Percentiles rank a stretch among this genome's conserved stretches.
Evolutionary conservation across 495 filamentous ascomycete genomes (phyloP).

Genomic region (Lophium mytilinum): DNA sequence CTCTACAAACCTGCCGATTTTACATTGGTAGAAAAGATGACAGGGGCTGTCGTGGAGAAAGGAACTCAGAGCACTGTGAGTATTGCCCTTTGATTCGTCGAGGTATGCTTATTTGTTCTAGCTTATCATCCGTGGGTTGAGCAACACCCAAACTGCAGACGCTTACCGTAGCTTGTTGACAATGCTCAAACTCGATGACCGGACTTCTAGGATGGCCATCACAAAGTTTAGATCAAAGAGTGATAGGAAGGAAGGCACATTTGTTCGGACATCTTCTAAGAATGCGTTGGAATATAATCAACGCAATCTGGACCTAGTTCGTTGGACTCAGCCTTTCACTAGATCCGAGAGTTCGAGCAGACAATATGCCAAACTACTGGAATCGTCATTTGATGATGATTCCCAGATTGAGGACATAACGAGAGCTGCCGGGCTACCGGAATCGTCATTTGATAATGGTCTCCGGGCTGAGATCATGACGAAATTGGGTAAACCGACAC

Average conservation of each 20-base stretch:
- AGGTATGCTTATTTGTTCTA: neutral
- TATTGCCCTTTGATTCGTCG: neutral
- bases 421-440: neutral
- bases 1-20: constrained; percentile 1
- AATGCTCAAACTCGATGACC: constrained; percentile 5
- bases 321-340: constrained; percentile 8
- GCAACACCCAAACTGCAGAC: constrained; percentile 7
- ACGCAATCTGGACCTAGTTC: constrained; percentile 5
- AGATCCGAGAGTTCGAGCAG: neutral
- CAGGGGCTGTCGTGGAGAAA: constrained; percentile 3
- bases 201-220: neutral
- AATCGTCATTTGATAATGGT: neutral
- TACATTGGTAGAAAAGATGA: constrained; percentile 1
- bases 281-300: constrained; percentile 6
- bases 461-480: neutral
- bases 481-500: neutral
- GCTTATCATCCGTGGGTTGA: constrained; percentile 11
- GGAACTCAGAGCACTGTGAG: neutral
- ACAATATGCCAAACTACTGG: neutral
- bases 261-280: constrained; percentile 4
- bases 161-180: constrained; percentile 14
- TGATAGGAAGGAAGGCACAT: neutral
- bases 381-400: neutral
- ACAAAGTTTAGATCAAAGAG: neutral
- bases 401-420: neutral